Percentiles rank a stretch among this genome's conserved stretches.
Evolutionary conservation across 345 rosid genomes (phyloP).

Genomic region (Camelina sativa): DNA sequence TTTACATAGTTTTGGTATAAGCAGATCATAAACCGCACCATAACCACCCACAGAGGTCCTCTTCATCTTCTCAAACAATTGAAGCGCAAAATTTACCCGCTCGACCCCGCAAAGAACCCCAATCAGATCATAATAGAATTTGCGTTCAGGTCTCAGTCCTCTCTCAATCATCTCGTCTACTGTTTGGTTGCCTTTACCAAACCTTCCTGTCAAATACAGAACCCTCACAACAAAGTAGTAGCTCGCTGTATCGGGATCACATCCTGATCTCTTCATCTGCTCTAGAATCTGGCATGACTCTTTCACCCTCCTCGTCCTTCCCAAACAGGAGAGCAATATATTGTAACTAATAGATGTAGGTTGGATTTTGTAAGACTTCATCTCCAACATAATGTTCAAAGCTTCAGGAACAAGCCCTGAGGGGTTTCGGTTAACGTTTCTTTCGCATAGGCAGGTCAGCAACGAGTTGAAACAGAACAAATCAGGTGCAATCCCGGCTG

Average conservation of each 20-base stretch:
- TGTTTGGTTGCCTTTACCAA: constrained; percentile 72
- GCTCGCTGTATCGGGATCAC: constrained; percentile 70
- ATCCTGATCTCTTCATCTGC: constrained; percentile 65
- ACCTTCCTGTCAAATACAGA: constrained; percentile 78
- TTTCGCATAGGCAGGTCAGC: constrained; percentile 73
- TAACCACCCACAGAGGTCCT: constrained; percentile 59
- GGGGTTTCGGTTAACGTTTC: constrained; percentile 65
- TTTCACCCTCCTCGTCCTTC: constrained; percentile 75
- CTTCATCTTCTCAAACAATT: constrained; percentile 77
- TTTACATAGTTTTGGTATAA: constrained; percentile 77
- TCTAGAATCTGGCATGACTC: constrained; percentile 72
- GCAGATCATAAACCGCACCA: constrained; percentile 73
- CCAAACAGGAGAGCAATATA: constrained; percentile 75
- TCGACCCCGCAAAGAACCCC: constrained; percentile 83
- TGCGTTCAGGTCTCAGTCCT: constrained; percentile 62
- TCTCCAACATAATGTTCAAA: constrained; percentile 86
- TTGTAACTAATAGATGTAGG: constrained; percentile 77
- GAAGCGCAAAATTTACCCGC: constrained; percentile 69
- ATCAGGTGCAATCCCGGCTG: constrained; percentile 58
- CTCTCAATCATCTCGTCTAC: constrained; percentile 77
- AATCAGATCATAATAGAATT: constrained; percentile 73
- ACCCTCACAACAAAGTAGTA: constrained; percentile 81
- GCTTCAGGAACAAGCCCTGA: constrained; percentile 88
- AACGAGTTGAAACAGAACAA: constrained; percentile 73
- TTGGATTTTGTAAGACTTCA: constrained; percentile 60